These are phyloP conservation scores for Cucurbita maxima DNA, from an alignment of 306 rosid species.

Conservation along the genomic window DNA sequence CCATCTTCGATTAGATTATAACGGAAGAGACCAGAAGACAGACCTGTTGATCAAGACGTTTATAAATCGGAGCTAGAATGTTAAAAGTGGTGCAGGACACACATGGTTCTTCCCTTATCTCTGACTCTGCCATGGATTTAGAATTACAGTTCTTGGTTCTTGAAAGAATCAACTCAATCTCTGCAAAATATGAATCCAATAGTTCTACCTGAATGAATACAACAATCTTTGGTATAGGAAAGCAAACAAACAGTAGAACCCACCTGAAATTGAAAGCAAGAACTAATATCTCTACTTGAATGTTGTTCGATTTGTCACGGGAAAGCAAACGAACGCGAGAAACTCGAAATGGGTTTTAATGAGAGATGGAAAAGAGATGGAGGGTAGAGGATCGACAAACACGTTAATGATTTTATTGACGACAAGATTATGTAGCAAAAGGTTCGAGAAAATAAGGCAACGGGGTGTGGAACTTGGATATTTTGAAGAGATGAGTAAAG, in stretches of 20 bases:
- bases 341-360: background rate
- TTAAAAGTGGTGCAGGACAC: slow-evolving; percentile 46
- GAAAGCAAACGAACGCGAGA: background rate
- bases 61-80: slow-evolving; percentile 66
- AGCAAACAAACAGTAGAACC: background rate
- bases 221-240: background rate
- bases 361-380: background rate
- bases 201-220: background rate
- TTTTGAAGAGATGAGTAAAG: background rate
- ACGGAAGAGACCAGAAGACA: background rate
- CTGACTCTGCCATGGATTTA: background rate
- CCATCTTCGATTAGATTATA: background rate
- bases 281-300: background rate
- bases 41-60: slow-evolving; percentile 78
- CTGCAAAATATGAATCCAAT: background rate
- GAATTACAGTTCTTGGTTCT: background rate
- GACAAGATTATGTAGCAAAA: background rate
- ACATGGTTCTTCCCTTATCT: slow-evolving; percentile 3
- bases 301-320: background rate
- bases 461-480: background rate
- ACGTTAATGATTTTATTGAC: background rate
- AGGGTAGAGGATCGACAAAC: background rate
- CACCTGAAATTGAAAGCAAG: background rate
- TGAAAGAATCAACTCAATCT: background rate
- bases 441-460: background rate